These are phyloP conservation scores for Cylindrotheca fusiformis DNA, from an alignment of 108 stramenopile species.

Conservation along the genomic window DNA sequence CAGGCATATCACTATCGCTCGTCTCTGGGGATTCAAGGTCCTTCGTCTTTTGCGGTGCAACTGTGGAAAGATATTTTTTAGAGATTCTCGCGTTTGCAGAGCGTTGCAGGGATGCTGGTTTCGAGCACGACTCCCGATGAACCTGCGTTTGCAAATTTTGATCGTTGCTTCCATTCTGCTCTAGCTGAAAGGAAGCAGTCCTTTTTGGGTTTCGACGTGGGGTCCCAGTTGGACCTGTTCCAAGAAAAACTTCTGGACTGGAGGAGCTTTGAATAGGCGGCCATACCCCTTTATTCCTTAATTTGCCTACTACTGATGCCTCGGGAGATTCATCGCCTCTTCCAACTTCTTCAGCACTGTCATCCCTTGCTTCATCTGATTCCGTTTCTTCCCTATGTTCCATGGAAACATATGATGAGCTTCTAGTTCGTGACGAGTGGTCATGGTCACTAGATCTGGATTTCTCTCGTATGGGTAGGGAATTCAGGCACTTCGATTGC, in stretches of 20 bases:
- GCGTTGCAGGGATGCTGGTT: too few species aligned
- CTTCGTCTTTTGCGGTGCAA: not conserved
- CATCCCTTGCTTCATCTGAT: not conserved
- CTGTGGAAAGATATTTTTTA: not conserved
- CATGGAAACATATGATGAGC: too few species aligned
- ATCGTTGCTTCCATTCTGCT: not conserved
- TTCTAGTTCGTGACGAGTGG: too few species aligned
- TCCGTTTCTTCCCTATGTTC: not conserved
- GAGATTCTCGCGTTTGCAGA: not conserved
- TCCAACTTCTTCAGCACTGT: too few species aligned
- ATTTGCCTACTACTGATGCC: not conserved
- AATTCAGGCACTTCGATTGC: too few species aligned
- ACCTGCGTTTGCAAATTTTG: slow-evolving; percentile 24
- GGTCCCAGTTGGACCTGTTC: not conserved
- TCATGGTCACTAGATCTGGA: too few species aligned
- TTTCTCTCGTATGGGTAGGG: too few species aligned
- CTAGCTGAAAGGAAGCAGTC: not conserved
- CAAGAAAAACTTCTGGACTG: not conserved
- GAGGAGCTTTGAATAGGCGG: not conserved
- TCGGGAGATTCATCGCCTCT: not conserved
- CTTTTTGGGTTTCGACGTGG: not conserved
- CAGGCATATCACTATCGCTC: not conserved
- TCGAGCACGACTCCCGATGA: slow-evolving; percentile 15
- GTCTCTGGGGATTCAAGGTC: not conserved
- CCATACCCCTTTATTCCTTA: not conserved